Percentiles rank a stretch among this genome's conserved stretches.
Conservation (phyloP, 2,329 filamentous ascomycete genomes). For the Aspergillus hiratsukae region DNA sequence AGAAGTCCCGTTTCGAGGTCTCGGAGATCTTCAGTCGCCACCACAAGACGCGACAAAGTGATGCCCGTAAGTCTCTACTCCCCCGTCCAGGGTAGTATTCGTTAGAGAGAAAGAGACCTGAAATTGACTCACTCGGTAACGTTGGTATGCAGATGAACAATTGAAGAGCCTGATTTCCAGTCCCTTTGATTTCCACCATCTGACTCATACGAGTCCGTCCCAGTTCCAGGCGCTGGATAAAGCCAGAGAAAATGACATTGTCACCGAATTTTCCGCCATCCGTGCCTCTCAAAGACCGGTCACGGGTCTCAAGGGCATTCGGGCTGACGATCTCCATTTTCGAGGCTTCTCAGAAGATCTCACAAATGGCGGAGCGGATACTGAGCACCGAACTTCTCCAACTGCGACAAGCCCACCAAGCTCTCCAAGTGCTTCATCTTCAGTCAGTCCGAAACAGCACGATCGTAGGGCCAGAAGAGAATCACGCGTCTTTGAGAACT, state of each 20-base stretch:
- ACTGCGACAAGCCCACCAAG: conserved; percentile 27
- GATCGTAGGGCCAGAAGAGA: conserved; percentile 21
- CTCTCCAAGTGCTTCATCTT: conserved; percentile 24
- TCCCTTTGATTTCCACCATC: conserved; percentile 61
- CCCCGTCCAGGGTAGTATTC: not conserved
- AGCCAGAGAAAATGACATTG: conserved; percentile 48
- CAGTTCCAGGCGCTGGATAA: conserved; percentile 52
- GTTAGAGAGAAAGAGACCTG: not conserved
- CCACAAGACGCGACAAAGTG: conserved; percentile 26
- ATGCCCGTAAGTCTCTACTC: conserved; percentile 32
- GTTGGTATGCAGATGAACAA: conserved; percentile 29
- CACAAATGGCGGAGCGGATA: conserved; percentile 17
- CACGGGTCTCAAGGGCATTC: conserved; percentile 49
- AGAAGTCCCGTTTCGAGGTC: conserved; percentile 30
- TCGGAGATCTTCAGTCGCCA: conserved; percentile 31
- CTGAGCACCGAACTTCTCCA: conserved; percentile 17
- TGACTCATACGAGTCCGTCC: conserved; percentile 55
- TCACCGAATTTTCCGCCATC: conserved; percentile 51
- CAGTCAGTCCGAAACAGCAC: conserved; percentile 21
- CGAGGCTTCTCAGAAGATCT: conserved; percentile 33
- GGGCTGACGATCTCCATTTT: conserved; percentile 45
- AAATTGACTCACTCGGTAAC: not conserved
- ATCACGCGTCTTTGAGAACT: conserved; percentile 48
- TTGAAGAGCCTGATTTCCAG: conserved; percentile 53
- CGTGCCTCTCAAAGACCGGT: conserved; percentile 50